Percentiles rank a stretch among this genome's conserved stretches.
These are phyloP conservation scores for Phyllostachys edulis DNA, from an alignment of 176 grass and related monocot genomes.

Conservation along the genomic window DNA sequence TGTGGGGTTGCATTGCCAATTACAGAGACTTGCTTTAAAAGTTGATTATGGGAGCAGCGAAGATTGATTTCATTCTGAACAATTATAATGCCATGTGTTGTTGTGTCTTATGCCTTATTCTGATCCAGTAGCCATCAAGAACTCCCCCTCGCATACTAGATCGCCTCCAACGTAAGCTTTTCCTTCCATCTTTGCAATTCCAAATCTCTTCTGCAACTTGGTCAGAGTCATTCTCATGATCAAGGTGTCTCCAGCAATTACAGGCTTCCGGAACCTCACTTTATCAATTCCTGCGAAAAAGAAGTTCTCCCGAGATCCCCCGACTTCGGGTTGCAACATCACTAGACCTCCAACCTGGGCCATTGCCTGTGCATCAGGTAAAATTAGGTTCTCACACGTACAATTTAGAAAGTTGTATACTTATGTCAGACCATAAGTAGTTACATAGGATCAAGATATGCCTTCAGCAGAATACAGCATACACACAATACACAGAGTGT, in stretches of 20 bases:
- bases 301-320: conserved; percentile 91
- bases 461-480: too few relatives aligned
- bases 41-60: not conserved
- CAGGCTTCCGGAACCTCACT: conserved; percentile 90
- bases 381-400: not conserved
- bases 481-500: too few relatives aligned
- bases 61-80: not conserved
- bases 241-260: conserved; percentile 88
- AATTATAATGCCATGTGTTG: too few relatives aligned
- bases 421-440: not conserved
- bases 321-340: conserved; percentile 91
- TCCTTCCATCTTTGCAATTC: conserved; percentile 95
- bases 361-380: conserved; percentile 69
- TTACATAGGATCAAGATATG: too few relatives aligned
- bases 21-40: not conserved
- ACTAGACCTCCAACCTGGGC: conserved; percentile 90
- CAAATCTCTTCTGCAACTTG: conserved; percentile 87
- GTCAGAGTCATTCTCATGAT: conserved; percentile 96
- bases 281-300: conserved; percentile 89
- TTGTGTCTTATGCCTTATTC: too few relatives aligned
- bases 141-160: too few relatives aligned
- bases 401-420: not conserved
- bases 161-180: conserved; percentile 69
- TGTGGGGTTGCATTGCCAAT: not conserved
- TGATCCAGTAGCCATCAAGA: too few relatives aligned